Base-by-base conservation (phyloP, 371 early-diverging fungal species). In the Mucor racemosus region DNA sequence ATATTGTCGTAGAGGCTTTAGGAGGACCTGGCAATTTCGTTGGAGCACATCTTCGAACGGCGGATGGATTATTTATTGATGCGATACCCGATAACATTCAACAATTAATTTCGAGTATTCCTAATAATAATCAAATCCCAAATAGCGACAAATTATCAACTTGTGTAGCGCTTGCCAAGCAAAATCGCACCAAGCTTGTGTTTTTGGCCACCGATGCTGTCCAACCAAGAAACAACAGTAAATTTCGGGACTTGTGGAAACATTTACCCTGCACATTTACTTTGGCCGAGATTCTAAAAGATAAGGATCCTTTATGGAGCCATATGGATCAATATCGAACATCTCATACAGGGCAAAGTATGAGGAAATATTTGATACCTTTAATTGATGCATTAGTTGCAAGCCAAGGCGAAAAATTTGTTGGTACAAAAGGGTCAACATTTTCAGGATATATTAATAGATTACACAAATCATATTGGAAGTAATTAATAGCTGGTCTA, bases 121-220 rank as follows among this genome's bases (percentile, higher is more conserved):
- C 39, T 14, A 50, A 36, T 36, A 10, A n/a, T n/a, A 19, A 4
- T 3, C 41, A 54, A 13, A 40, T 34, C 15, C 39, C 60, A 38
- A 67, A 46, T 1, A 48, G 13, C 6, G 35, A 50, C 14, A 19
- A 21, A 14, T 33, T 71, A n/a, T 26, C 54, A 1, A 57, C n/a
- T 10, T 75, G 75, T 59, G 59, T 72, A 5, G n/a, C 34, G 11
- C 60, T 77, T n/a, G 71, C 78, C 31, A 68, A 64, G 38, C n/a
- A 54, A 4, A 68, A 69, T 14, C 64, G 74, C 11, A 64, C 66
- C 31, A 74, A 77, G 0, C 54, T 82, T 11, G 79, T 88, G 40
- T 88, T 82, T 59, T 72, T 88, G 67, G 88, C 88, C 4, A 88
- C 88, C 0, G 88, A 88, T 64, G 84, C 82, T 0, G 69, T 79